Conservation (phyloP, 345 rosid genomes). For the Aegle marmelos region DNA sequence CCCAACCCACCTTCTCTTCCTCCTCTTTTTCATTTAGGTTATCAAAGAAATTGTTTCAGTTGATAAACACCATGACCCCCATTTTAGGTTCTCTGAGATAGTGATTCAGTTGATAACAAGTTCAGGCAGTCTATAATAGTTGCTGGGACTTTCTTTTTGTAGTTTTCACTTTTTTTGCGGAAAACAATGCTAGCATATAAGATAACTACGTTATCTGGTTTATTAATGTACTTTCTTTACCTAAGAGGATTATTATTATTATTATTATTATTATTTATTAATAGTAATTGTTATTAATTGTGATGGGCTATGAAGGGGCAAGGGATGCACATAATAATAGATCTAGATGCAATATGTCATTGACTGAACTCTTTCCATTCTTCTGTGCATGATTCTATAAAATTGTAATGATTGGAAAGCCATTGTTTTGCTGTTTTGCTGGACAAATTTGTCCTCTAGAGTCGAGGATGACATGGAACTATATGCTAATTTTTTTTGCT, state of each 20-base stretch:
- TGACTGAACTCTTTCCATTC: not conserved
- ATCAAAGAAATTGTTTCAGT: no score
- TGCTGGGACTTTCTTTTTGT: not conserved
- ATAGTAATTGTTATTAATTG: not conserved
- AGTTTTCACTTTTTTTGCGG: not conserved
- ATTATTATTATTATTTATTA: not conserved
- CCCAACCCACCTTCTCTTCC: no score
- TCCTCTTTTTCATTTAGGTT: no score
- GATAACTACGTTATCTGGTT: not conserved
- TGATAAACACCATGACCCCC: not conserved
- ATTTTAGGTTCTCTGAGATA: not conserved
- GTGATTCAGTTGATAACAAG: not conserved
- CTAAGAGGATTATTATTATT: not conserved
- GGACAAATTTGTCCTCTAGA: not conserved
- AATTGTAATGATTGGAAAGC: not conserved
- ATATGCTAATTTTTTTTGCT: constrained; percentile 1
- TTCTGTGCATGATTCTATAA: not conserved
- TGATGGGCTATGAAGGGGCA: not conserved
- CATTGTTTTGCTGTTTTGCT: not conserved
- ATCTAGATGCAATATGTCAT: not conserved
- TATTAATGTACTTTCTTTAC: not conserved
- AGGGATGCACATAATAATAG: not conserved
- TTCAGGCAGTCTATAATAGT: not conserved
- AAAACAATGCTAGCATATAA: not conserved
- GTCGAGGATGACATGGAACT: not conserved